These are phyloP conservation scores for Phytophthora brassicae DNA, from an alignment of 352 stramenopile genomes.

Conservation along the genomic window DNA sequence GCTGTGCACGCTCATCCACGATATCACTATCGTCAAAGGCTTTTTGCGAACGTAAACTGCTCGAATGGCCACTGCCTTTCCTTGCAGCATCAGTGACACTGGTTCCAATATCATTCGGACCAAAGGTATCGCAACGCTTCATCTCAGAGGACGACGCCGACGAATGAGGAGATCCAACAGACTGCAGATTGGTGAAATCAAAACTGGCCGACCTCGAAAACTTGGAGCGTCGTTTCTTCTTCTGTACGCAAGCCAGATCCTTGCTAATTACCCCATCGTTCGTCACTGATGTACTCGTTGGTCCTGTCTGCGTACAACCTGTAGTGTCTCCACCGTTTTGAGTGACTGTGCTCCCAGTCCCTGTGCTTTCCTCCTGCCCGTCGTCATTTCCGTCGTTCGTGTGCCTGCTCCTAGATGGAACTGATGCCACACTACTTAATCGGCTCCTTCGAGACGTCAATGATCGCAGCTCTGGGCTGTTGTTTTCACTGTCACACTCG, in stretches of 20 bases:
- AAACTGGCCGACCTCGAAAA: constrained; percentile 75
- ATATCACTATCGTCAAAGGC: constrained; percentile 86
- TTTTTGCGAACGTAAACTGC: constrained; percentile 44
- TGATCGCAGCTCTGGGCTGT: constrained; percentile 21
- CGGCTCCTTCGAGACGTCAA: constrained; percentile 12
- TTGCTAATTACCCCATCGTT: constrained; percentile 3
- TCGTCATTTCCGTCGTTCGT: constrained; percentile 32
- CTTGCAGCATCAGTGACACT: constrained; percentile 13
- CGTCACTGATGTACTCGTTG: constrained; percentile 6
- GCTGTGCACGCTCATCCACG: constrained; percentile 47
- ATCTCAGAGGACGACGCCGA: constrained; percentile 21
- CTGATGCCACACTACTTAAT: constrained; percentile 26
- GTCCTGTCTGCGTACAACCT: background rate
- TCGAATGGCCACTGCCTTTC: constrained; percentile 25
- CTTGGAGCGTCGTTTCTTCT: constrained; percentile 47
- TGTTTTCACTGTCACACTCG: constrained; percentile 31
- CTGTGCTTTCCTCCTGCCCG: constrained; percentile 19
- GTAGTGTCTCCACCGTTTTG: constrained; percentile 10
- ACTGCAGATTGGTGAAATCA: constrained; percentile 60
- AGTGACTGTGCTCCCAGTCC: constrained; percentile 4
- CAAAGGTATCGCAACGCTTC: constrained; percentile 35
- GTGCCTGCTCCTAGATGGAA: constrained; percentile 19
- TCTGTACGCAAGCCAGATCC: background rate
- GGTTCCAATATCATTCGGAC: constrained; percentile 13
- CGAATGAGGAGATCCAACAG: constrained; percentile 25